These are phyloP conservation scores for Escovopsis sp. DNA, from an alignment of 2,329 filamentous ascomycete species.

Conservation along the genomic window DNA sequence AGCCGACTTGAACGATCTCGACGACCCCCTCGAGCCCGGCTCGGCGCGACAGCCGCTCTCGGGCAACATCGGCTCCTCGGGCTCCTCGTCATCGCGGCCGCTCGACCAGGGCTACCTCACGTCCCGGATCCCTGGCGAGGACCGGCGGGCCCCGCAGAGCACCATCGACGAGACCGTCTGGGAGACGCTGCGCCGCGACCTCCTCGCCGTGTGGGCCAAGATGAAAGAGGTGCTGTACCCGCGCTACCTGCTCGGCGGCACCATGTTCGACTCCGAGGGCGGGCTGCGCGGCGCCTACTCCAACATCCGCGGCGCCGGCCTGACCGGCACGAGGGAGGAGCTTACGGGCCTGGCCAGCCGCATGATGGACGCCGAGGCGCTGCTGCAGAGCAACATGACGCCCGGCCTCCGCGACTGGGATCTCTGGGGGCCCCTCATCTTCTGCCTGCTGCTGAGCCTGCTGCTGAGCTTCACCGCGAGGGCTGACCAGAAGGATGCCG, in stretches of 20 bases:
- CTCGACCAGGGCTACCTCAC: conserved; percentile 73
- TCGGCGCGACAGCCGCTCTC: conserved; percentile 67
- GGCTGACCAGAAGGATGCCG: conserved; percentile 65
- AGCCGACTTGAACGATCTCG: conserved; percentile 85
- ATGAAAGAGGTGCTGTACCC: conserved; percentile 95
- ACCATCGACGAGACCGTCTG: conserved; percentile 96
- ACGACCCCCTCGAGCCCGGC: conserved; percentile 59
- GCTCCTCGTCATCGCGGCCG: conserved; percentile 34
- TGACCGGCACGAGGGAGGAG: conserved; percentile 46
- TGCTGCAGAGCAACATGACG: conserved; percentile 61
- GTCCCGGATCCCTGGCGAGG: conserved; percentile 79
- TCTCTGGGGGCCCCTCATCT: conserved; percentile 91
- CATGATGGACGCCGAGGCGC: conserved; percentile 46
- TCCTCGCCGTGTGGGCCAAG: conserved; percentile 92
- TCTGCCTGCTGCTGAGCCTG: conserved; percentile 77
- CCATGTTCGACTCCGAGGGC: conserved; percentile 41
- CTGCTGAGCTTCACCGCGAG: conserved; percentile 73
- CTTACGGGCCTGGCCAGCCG: conserved; percentile 44
- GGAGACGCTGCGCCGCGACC: conserved; percentile 86
- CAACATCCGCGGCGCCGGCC: conserved; percentile 41
- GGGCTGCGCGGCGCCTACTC: conserved; percentile 46
- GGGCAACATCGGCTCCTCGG: conserved; percentile 65
- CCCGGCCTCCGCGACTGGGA: conserved; percentile 93
- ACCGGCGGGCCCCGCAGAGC: conserved; percentile 74
- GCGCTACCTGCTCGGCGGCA: conserved; percentile 70